These are phyloP conservation scores for Takashimella koratensis DNA, from an alignment of 1,284 basidiomycete species.

Conservation along the genomic window DNA sequence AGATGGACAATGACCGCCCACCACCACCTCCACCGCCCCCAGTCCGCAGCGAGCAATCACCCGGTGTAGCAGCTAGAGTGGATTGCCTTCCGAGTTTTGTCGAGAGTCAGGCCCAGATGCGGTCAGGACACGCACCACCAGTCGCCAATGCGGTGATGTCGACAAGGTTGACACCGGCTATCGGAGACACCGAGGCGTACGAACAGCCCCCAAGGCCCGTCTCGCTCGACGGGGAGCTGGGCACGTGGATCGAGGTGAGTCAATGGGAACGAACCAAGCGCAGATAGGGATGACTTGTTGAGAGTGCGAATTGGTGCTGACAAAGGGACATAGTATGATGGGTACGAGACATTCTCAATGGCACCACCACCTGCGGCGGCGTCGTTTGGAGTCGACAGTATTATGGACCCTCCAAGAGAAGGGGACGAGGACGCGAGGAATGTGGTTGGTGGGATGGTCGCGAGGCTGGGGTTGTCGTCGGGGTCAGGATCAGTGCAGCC, in stretches of 20 bases:
- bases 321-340: slow-evolving; percentile 42
- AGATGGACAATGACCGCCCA: too few relatives aligned
- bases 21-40: too few relatives aligned
- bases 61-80: too few relatives aligned
- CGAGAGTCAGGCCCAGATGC: slow-evolving; percentile 39
- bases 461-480: slow-evolving; percentile 28
- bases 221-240: slow-evolving; percentile 41
- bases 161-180: slow-evolving; percentile 10
- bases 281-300: too few relatives aligned
- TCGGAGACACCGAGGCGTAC: neutral
- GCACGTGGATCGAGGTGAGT: slow-evolving; percentile 44
- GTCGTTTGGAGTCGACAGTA: slow-evolving; percentile 37
- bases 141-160: slow-evolving; percentile 13
- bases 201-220: slow-evolving; percentile 6
- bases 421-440: slow-evolving; percentile 25
- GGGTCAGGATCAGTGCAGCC: slow-evolving; percentile 6
- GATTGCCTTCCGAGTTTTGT: slow-evolving; percentile 32
- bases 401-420: slow-evolving; percentile 47
- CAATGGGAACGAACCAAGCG: neutral
- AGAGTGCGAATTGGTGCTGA: neutral
- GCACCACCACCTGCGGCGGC: slow-evolving; percentile 43
- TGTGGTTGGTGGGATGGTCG: slow-evolving; percentile 36
- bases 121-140: slow-evolving; percentile 27
- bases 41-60: too few relatives aligned
- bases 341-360: slow-evolving; percentile 49